Evolutionary conservation across 768 basidiomycete genomes (phyloP), one percentile per base, ranked within the genome.

Genomic region (Trametes punicea): DNA sequence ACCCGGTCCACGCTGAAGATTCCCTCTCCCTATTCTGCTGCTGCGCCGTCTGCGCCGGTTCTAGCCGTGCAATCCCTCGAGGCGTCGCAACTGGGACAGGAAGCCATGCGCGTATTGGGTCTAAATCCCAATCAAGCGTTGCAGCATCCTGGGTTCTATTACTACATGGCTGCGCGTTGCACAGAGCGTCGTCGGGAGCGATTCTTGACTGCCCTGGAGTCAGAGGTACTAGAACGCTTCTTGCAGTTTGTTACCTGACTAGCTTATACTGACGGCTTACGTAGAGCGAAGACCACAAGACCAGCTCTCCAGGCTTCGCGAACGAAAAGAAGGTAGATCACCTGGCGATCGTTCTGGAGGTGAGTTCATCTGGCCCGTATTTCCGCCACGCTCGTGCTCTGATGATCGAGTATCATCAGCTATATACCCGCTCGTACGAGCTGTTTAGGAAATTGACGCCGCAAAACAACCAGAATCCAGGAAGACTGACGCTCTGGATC

Each of bases 251-350:
- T 25, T 21, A 21, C 42, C 10, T 31, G 2, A 8, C 20, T 9
- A 16, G 52, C 20, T 46, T 27, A 39, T 15, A 0, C 13, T n/a
- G 13, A 6, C 16, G 16, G 36, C 20, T 7, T 18, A 26, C 18
- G n/a, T n/a, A 55, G 41, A 41, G 54, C 21, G 49, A 46, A 6
- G 45, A 36, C 7, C 50, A 50, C 25, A 29, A 51, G 8, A 18
- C 59, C 13, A 51, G 74, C 13, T 78, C 85, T 0, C 90, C 93
- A 0, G 92, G 92, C 0, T 88, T 89, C 65, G 72, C 75, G 18
- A 96, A 96, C 59, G 96, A 99, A 72, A 89, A 85, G 69, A 98
- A 93, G 67, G 89, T 95, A 6, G 93, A 96, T 56, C 95, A 99
- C 67, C 69, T 88, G 18, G 80, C 82, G 2, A 75, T 95, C 33